Evolutionary conservation across 1,284 basidiomycete genomes (phyloP).

Genomic region (Grifola frondosa): DNA sequence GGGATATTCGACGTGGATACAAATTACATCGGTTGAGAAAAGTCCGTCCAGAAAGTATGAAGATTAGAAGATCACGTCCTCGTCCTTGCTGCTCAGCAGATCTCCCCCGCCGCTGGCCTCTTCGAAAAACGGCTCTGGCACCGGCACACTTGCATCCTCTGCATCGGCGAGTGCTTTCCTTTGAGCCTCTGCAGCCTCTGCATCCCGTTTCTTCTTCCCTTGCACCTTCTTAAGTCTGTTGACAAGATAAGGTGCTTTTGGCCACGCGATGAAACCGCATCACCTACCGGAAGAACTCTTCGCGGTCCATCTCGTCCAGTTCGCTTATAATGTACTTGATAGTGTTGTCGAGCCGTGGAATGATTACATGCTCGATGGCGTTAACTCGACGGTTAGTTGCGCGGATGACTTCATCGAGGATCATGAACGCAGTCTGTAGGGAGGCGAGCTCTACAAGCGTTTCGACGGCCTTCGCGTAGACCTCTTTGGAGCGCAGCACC

Average conservation of each 20-base stretch:
- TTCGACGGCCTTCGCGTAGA: conserved; percentile 96
- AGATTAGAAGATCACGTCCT: conserved; percentile 85
- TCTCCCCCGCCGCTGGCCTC: conserved; percentile 45
- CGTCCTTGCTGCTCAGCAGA: conserved; percentile 83
- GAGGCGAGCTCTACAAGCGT: conserved; percentile 97
- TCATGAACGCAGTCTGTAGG: conserved; percentile 96
- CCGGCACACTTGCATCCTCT: conserved; percentile 21
- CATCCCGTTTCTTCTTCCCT: conserved; percentile 93
- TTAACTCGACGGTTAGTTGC: conserved; percentile 98
- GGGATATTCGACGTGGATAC: conserved; percentile 12
- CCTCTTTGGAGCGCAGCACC: conserved; percentile 90
- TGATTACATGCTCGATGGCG: conserved; percentile 97
- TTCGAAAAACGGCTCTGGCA: conserved; percentile 24
- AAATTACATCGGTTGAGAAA: no score
- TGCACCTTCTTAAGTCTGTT: conserved; percentile 90
- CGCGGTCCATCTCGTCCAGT: conserved; percentile 95
- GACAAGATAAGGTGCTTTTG: background rate
- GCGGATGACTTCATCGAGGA: conserved; percentile 98
- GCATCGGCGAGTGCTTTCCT: conserved; percentile 31
- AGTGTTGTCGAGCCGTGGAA: conserved; percentile 95
- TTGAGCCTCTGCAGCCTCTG: conserved; percentile 48
- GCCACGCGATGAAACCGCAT: conserved; percentile 4
- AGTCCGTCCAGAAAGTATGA: conserved; percentile 10
- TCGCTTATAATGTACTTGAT: conserved; percentile 96
- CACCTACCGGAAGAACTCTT: conserved; percentile 90